Conservation (phyloP, 345 rosid species). For the Cochlearia excelsa region DNA sequence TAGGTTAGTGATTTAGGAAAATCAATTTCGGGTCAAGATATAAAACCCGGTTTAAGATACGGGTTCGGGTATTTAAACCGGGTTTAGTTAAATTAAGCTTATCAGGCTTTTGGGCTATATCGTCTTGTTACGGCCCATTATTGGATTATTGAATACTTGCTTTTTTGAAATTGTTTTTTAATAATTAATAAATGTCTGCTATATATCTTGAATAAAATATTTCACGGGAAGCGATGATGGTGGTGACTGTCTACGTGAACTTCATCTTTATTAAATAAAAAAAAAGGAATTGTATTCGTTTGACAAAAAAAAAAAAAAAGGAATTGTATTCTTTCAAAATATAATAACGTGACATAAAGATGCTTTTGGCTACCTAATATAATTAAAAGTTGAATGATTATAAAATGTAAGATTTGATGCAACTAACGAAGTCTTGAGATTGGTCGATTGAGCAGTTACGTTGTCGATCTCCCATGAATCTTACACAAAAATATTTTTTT, state of each 20-base stretch:
- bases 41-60: constrained; percentile 1
- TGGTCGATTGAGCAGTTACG: constrained; percentile 28
- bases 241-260: constrained; percentile 34
- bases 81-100: not conserved
- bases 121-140: constrained; percentile 8
- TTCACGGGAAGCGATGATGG: constrained; percentile 23
- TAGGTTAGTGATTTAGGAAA: constrained; percentile 10
- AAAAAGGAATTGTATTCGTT: constrained; percentile 9
- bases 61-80: constrained; percentile 8
- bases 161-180: not conserved
- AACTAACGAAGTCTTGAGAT: constrained; percentile 23
- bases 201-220: constrained; percentile 19
- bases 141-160: no score
- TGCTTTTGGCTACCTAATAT: constrained; percentile 14
- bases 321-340: constrained; percentile 11
- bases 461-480: constrained; percentile 32
- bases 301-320: constrained; percentile 13
- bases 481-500: constrained; percentile 9
- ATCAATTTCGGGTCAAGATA: constrained; percentile 11
- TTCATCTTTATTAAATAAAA: constrained; percentile 28
- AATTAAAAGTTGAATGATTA: constrained; percentile 2
- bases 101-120: no score
- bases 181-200: not conserved
- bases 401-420: constrained; percentile 23
- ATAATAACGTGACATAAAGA: constrained; percentile 19